Evolutionary conservation across 345 rosid species (phyloP).

Genomic region (Citrus reticulata): DNA sequence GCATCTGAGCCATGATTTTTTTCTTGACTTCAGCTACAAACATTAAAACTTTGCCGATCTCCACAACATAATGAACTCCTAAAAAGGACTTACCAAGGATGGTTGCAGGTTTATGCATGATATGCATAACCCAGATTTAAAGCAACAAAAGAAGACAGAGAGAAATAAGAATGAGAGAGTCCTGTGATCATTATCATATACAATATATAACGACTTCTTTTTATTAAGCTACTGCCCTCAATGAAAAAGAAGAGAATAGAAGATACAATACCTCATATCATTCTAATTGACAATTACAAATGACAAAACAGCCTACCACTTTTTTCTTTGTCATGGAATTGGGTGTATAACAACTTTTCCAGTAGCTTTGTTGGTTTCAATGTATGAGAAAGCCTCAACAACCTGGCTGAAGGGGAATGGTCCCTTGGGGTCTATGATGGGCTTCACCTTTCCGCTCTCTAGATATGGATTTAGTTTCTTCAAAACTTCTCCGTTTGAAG

Average conservation of each 20-base stretch:
- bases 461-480: slow-evolving; percentile 83
- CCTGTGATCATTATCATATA: not conserved
- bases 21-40: not conserved
- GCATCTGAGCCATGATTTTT: not conserved
- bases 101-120: not conserved
- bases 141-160: not conserved
- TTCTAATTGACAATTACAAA: not conserved
- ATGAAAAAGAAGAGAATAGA: not conserved
- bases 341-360: slow-evolving; percentile 82
- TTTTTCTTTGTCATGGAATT: slow-evolving; percentile 39
- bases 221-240: not conserved
- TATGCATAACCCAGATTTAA: not conserved
- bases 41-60: too few species aligned
- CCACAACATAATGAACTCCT: not conserved
- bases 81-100: too few species aligned
- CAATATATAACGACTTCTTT: not conserved
- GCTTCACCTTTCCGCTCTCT: slow-evolving; percentile 82
- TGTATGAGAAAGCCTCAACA: slow-evolving; percentile 70
- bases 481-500: slow-evolving; percentile 69
- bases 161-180: not conserved
- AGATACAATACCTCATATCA: not conserved
- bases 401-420: slow-evolving; percentile 67
- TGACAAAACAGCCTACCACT: not conserved
- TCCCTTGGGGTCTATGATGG: slow-evolving; percentile 84
- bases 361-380: slow-evolving; percentile 76